Conservation (phyloP, 2,329 filamentous ascomycete genomes). For the Phialocephala subalpina region DNA sequence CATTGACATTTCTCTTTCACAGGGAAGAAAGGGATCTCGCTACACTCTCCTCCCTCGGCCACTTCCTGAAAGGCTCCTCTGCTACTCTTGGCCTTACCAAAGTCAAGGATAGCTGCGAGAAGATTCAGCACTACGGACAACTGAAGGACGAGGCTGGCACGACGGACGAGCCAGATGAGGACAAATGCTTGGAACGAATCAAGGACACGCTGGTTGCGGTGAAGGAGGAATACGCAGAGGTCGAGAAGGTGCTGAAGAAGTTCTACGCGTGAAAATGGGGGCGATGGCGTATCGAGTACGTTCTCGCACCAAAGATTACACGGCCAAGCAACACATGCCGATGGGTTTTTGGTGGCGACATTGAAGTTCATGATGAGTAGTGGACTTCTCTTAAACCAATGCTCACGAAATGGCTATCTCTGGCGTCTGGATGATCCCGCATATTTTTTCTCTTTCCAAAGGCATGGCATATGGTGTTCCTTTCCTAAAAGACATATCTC, state of each 20-base stretch:
- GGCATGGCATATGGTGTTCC: slow-evolving; percentile 34
- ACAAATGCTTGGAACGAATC: slow-evolving; percentile 74
- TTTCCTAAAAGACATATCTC: slow-evolving; percentile 17
- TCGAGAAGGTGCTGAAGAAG: slow-evolving; percentile 71
- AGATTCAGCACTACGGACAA: slow-evolving; percentile 93
- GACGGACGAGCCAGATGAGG: slow-evolving; percentile 69
- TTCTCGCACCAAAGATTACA: slow-evolving; percentile 35
- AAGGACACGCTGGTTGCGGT: slow-evolving; percentile 73
- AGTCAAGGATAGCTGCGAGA: slow-evolving; percentile 92
- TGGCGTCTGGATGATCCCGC: slow-evolving; percentile 35
- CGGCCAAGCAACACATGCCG: slow-evolving; percentile 30
- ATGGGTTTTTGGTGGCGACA: slow-evolving; percentile 35
- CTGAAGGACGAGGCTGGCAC: slow-evolving; percentile 80
- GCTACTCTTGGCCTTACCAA: slow-evolving; percentile 91
- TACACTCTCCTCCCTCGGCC: slow-evolving; percentile 84
- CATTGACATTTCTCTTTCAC: slow-evolving; percentile 23
- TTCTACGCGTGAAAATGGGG: slow-evolving; percentile 40
- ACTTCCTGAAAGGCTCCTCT: slow-evolving; percentile 97
- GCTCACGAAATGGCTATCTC: slow-evolving; percentile 35
- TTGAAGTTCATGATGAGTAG: slow-evolving; percentile 39
- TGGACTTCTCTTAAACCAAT: slow-evolving; percentile 40
- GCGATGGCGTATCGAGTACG: slow-evolving; percentile 22
- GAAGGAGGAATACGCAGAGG: slow-evolving; percentile 79
- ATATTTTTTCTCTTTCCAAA: slow-evolving; percentile 21
- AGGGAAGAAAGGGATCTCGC: slow-evolving; percentile 74